Conservation (phyloP, 805 yeast genomes). For the Zygoascus ofunaensis region DNA sequence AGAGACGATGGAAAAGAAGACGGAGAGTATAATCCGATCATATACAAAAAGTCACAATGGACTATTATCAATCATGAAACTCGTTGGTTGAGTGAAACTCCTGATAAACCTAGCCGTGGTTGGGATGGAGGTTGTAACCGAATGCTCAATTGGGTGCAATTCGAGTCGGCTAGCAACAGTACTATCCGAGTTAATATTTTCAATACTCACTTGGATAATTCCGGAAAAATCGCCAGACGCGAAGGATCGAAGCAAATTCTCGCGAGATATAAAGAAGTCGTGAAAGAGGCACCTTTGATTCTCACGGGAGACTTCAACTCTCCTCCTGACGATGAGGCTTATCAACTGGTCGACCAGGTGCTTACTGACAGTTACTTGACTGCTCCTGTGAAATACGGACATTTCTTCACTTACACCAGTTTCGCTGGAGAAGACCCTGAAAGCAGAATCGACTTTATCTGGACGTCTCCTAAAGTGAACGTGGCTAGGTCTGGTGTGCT, state of each 20-base stretch:
- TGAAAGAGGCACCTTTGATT: conserved; percentile 27
- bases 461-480: conserved; percentile 29
- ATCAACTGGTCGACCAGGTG: conserved; percentile 33
- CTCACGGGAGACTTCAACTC: conserved; percentile 55
- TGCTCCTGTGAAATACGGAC: conserved; percentile 34
- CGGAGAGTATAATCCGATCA: conserved; percentile 46
- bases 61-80: conserved; percentile 32
- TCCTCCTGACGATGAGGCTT: conserved; percentile 34
- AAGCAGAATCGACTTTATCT: conserved; percentile 36
- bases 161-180: conserved; percentile 6
- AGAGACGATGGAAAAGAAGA: conserved; percentile 42
- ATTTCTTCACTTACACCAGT: conserved; percentile 39
- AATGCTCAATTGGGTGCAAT: conserved; percentile 26
- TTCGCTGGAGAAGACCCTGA: conserved; percentile 28
- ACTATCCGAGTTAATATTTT: conserved; percentile 25
- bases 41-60: conserved; percentile 34
- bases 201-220: conserved; percentile 45
- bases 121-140: conserved; percentile 42
- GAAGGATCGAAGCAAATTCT: conserved; percentile 39
- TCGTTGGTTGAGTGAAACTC: conserved; percentile 48
- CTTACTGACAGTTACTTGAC: conserved; percentile 30
- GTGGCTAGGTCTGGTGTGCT: conserved; percentile 13
- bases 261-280: conserved; percentile 23
- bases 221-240: conserved; percentile 37
- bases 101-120: conserved; percentile 42